Conservation (phyloP, 331 rosid genomes). For the Quercus tomentella region DNA sequence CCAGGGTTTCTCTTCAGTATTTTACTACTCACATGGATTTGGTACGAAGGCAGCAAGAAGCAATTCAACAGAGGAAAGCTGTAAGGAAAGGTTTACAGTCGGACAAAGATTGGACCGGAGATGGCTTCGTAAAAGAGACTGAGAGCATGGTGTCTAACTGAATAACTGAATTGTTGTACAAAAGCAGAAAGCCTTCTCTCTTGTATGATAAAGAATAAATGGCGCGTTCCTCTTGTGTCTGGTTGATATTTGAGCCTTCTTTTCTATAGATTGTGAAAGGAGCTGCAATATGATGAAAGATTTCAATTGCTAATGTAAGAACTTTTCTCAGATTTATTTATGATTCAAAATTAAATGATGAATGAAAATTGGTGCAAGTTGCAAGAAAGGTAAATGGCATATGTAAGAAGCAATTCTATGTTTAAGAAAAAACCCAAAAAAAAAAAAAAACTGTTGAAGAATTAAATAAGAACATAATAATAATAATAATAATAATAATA, state of each 20-base stretch:
- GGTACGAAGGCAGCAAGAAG: constrained; percentile 84
- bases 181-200: not conserved
- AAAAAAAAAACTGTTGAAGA: too few relatives aligned
- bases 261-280: not conserved
- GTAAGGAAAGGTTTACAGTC: constrained; percentile 73
- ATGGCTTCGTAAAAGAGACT: constrained; percentile 84
- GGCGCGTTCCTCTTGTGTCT: not conserved
- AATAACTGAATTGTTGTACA: constrained; percentile 34
- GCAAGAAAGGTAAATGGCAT: not conserved
- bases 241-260: not conserved
- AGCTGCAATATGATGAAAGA: not conserved
- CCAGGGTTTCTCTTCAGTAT: constrained; percentile 77
- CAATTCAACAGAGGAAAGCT: constrained; percentile 80
- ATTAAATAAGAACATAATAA: too few relatives aligned
- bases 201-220: constrained; percentile 10
- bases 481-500: too few relatives aligned
- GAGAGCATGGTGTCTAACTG: constrained; percentile 99
- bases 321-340: not conserved
- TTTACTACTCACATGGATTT: constrained; percentile 91
- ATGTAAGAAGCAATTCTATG: not conserved
- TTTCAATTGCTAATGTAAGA: constrained; percentile 1
- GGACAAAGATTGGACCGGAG: constrained; percentile 97
- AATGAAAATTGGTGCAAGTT: not conserved
- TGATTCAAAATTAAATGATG: not conserved
- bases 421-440: not conserved